These are phyloP conservation scores for Marasmius fiardii DNA, from an alignment of 1,284 basidiomycete species.

Conservation along the genomic window DNA sequence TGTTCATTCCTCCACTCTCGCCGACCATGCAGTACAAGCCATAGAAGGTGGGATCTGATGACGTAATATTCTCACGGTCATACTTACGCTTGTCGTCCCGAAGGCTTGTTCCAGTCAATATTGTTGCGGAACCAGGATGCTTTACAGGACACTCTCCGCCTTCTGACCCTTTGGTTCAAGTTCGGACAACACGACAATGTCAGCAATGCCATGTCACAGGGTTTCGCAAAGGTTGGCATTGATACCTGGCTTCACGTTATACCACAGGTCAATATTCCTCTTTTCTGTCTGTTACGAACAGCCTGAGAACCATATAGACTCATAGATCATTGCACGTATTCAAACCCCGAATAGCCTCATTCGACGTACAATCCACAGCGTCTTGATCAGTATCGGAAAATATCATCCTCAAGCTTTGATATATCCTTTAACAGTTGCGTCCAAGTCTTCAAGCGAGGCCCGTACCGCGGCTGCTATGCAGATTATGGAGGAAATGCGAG, in stretches of 20 bases:
- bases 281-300: neutral
- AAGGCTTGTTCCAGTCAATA: slow-evolving; percentile 96
- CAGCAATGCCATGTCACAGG: slow-evolving; percentile 85
- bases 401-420: slow-evolving; percentile 98
- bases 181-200: slow-evolving; percentile 93
- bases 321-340: slow-evolving; percentile 95
- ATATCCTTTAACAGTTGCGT: slow-evolving; percentile 97
- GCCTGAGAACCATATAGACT: neutral
- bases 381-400: slow-evolving; percentile 92
- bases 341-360: slow-evolving; percentile 92
- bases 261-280: slow-evolving; percentile 66
- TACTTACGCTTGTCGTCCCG: slow-evolving; percentile 5
- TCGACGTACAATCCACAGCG: slow-evolving; percentile 84
- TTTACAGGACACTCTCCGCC: slow-evolving; percentile 91
- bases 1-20: slow-evolving; percentile 69
- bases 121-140: slow-evolving; percentile 88
- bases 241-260: slow-evolving; percentile 99
- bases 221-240: slow-evolving; percentile 89
- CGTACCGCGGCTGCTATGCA: slow-evolving; percentile 82
- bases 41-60: slow-evolving; percentile 67
- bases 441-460: slow-evolving; percentile 87
- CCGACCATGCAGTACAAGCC: slow-evolving; percentile 89
- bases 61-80: neutral
- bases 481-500: slow-evolving; percentile 94
- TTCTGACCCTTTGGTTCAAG: slow-evolving; percentile 98